These are phyloP conservation scores for Triangularia setosa DNA, from an alignment of 2,329 filamentous ascomycete species.

Conservation along the genomic window DNA sequence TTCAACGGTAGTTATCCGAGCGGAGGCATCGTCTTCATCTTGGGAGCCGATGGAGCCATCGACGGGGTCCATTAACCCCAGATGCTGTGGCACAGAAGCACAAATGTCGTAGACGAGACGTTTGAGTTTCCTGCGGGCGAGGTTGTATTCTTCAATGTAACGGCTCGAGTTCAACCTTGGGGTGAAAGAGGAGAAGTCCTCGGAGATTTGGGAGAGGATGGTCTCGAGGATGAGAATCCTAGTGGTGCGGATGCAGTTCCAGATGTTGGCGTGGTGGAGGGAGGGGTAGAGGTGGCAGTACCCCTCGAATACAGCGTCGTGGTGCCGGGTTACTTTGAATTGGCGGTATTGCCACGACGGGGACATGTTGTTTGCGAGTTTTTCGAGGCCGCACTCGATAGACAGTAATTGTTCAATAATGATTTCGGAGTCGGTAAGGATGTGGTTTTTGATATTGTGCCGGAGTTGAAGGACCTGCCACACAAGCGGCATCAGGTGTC, in stretches of 20 bases:
- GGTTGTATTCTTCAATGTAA: conserved; percentile 33
- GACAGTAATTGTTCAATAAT: conserved; percentile 38
- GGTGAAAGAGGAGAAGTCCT: conserved; percentile 29
- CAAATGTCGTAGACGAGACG: conserved; percentile 40
- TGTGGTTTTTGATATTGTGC: conserved; percentile 42
- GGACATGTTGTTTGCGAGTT: conserved; percentile 37
- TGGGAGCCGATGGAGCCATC: conserved; percentile 32
- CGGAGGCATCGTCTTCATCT: conserved; percentile 12
- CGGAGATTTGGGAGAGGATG: conserved; percentile 41
- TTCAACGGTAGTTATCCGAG: conserved; percentile 30
- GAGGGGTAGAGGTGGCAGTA: conserved; percentile 45
- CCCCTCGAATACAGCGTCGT: conserved; percentile 40
- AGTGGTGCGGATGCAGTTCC: conserved; percentile 46
- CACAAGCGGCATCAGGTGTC: conserved; percentile 42
- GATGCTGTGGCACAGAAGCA: conserved; percentile 47
- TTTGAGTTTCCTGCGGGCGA: conserved; percentile 38
- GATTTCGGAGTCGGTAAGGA: conserved; percentile 36
- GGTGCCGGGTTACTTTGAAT: conserved; percentile 36
- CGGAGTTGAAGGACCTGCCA: conserved; percentile 45
- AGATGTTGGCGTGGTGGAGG: conserved; percentile 43
- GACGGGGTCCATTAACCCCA: conserved; percentile 43
- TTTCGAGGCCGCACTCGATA: conserved; percentile 42
- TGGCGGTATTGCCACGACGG: conserved; percentile 40
- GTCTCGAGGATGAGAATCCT: conserved; percentile 47
- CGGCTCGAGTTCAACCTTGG: conserved; percentile 25